phyloP scores from a whole-genome alignment of 768 basidiomycete genomes.

The Thelephora ganbajun region DNA sequence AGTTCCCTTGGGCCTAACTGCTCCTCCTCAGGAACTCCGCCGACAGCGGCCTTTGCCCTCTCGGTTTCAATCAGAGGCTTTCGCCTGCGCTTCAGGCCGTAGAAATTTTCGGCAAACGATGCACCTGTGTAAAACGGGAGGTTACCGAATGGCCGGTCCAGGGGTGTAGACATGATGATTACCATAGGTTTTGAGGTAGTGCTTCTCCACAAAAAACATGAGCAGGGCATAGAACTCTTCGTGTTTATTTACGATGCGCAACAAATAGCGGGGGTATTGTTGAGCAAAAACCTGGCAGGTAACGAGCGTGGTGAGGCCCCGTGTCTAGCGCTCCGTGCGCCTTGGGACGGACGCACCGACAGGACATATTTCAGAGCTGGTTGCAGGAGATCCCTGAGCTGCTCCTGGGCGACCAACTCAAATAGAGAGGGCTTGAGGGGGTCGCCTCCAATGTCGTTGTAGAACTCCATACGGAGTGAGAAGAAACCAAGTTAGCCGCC shows the following conservation, averaged over 20 bases:
- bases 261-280: constrained; percentile 82
- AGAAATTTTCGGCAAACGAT: constrained; percentile 93
- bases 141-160: neutral
- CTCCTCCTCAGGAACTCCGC: constrained; percentile 49
- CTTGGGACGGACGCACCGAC: constrained; percentile 56
- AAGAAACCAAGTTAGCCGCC: no score
- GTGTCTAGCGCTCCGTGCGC: no score
- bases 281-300: constrained; percentile 79
- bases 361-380: constrained; percentile 92
- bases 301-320: neutral
- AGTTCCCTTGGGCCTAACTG: constrained; percentile 54
- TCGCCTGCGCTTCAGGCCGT: constrained; percentile 74
- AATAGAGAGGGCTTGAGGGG: constrained; percentile 73
- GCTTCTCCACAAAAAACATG: constrained; percentile 81
- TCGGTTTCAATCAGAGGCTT: constrained; percentile 58
- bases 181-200: constrained; percentile 85
- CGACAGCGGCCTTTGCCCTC: constrained; percentile 52
- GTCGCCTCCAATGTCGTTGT: constrained; percentile 61
- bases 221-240: constrained; percentile 90
- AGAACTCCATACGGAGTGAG: constrained; percentile 53
- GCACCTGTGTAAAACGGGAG: constrained; percentile 41
- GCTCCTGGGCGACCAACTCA: constrained; percentile 88
- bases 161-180: constrained; percentile 14
- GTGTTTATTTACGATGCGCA: constrained; percentile 85
- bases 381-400: constrained; percentile 81